These are phyloP conservation scores for Mucor lusitanicus DNA, from an alignment of 371 early-diverging fungal genomes.

Conservation along the genomic window DNA sequence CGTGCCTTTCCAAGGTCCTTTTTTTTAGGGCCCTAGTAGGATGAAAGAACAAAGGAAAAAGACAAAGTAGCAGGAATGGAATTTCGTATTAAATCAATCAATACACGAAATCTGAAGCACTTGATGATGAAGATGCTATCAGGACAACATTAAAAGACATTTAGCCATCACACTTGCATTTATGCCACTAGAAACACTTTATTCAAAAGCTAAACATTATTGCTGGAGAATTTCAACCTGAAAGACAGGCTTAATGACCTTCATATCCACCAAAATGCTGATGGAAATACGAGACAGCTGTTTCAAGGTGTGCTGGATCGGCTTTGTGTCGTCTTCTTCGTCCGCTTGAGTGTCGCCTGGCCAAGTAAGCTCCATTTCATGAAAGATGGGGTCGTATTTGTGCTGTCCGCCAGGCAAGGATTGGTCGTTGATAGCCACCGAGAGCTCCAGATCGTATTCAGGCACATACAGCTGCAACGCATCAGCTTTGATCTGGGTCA, in stretches of 20 bases:
- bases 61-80: too few species aligned
- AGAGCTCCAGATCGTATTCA: conserved; percentile 18
- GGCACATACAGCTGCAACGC: conserved; percentile 13
- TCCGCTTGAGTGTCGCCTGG: background rate
- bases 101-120: too few species aligned
- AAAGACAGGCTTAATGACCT: conserved; percentile 24
- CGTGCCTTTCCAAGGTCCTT: too few species aligned
- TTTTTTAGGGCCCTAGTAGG: too few species aligned
- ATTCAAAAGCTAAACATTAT: background rate
- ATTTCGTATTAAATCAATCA: too few species aligned
- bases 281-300: conserved; percentile 15
- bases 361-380: conserved; percentile 17
- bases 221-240: conserved; percentile 38
- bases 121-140: too few species aligned
- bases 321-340: background rate
- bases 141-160: too few species aligned
- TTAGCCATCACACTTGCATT: background rate
- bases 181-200: background rate
- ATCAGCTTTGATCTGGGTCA: conserved; percentile 11
- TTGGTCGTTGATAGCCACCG: conserved; percentile 2
- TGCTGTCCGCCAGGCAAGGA: conserved; percentile 11
- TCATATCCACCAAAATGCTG: conserved; percentile 25
- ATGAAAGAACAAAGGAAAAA: too few species aligned
- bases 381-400: conserved; percentile 1
- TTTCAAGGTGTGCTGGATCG: background rate